Evolutionary conservation across 1,284 basidiomycete genomes (phyloP).

Genomic region (Moesziomyces sp.): DNA sequence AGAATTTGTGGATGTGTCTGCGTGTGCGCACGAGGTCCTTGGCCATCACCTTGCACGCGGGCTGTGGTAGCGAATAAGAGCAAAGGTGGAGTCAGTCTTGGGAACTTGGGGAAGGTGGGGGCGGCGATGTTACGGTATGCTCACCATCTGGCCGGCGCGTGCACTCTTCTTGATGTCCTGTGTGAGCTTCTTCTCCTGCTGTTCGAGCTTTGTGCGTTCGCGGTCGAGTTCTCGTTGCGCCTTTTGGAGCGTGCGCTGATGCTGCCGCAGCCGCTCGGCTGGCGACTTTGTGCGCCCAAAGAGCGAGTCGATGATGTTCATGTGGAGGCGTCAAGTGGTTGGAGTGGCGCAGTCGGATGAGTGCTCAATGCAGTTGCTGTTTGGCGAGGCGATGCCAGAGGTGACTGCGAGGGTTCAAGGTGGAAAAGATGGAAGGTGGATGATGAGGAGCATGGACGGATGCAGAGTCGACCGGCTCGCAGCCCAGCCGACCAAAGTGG

Average conservation of each 20-base stretch:
- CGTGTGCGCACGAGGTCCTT: conserved; percentile 97
- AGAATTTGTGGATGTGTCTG: conserved; percentile 96
- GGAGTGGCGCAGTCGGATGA: neutral
- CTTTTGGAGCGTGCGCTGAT: conserved; percentile 93
- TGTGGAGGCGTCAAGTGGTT: neutral
- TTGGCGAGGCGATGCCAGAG: too few species aligned
- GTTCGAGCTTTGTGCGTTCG: conserved; percentile 91
- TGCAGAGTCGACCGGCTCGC: too few species aligned
- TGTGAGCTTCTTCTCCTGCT: conserved; percentile 74
- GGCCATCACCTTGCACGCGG: conserved; percentile 93
- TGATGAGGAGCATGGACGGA: neutral
- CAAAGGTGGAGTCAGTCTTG: neutral
- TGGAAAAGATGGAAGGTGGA: neutral
- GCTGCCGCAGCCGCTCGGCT: conserved; percentile 92
- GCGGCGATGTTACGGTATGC: conserved; percentile 60
- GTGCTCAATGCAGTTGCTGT: too few species aligned
- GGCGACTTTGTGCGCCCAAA: conserved; percentile 94
- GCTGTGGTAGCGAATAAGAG: conserved; percentile 32
- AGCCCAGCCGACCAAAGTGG: too few species aligned
- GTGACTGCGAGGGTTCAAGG: too few species aligned
- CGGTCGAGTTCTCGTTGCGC: conserved; percentile 97
- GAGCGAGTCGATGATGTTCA: conserved; percentile 59
- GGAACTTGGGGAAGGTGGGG: too few species aligned
- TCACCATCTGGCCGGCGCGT: conserved; percentile 92
- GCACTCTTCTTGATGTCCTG: conserved; percentile 95